Evolutionary conservation across 306 rosid species (phyloP).

Genomic region (Dalbergia cultrata): DNA sequence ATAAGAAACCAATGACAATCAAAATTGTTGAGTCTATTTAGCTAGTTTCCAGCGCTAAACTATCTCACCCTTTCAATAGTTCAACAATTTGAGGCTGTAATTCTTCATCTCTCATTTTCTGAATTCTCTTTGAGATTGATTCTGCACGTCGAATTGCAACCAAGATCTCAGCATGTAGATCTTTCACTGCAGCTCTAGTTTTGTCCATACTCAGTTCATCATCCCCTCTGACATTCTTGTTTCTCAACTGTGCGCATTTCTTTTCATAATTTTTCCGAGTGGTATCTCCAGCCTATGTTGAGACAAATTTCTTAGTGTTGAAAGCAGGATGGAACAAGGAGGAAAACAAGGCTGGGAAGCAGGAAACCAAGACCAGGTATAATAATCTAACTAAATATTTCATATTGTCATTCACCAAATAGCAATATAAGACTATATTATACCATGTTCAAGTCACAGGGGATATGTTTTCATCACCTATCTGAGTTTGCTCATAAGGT

Average conservation of each 20-base stretch:
- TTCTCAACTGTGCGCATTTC: slow-evolving; percentile 73
- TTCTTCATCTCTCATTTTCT: slow-evolving; percentile 90
- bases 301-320: slow-evolving; percentile 31
- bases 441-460: neutral
- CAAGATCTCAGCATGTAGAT: slow-evolving; percentile 87
- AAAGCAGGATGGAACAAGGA: slow-evolving; percentile 26
- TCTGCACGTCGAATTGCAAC: slow-evolving; percentile 93
- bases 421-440: neutral
- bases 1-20: slow-evolving; percentile 50
- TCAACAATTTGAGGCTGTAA: slow-evolving; percentile 89
- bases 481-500: slow-evolving; percentile 23
- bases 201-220: slow-evolving; percentile 70
- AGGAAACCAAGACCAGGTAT: neutral
- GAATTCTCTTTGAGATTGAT: slow-evolving; percentile 84
- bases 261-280: slow-evolving; percentile 81
- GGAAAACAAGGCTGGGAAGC: slow-evolving; percentile 8
- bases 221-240: slow-evolving; percentile 76
- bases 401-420: neutral
- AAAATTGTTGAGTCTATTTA: slow-evolving; percentile 31
- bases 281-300: slow-evolving; percentile 82
- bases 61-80: slow-evolving; percentile 85
- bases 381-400: neutral
- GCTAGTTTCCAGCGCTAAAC: slow-evolving; percentile 32
- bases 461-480: slow-evolving; percentile 1
- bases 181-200: slow-evolving; percentile 81